Evolutionary conservation across 768 basidiomycete genomes (phyloP), one percentile per base, ranked within the genome.

Genomic region (Boletus pseudopeckii): DNA sequence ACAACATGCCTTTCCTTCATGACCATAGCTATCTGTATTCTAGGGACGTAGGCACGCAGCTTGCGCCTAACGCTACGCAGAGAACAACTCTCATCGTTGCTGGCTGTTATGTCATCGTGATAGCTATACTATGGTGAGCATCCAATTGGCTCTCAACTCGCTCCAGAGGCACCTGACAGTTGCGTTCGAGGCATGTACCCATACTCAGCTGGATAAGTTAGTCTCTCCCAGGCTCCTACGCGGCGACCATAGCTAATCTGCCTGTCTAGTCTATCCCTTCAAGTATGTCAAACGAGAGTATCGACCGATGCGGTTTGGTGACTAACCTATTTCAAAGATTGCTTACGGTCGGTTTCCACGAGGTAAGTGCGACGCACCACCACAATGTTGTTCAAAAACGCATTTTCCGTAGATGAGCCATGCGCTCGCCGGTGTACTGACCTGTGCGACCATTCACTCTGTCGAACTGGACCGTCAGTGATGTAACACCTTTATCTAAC

Each of bases 281-380:
- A 93, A 93, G 91, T 91, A 72, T 72, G 84, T 69, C 50, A n/a
- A 56, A n/a, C 44, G 14, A 30, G 11, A 17, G 17, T 53, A 54
- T 48, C 7, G 24, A 46, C 24, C 13, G 7, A 36, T 37, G 24
- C 24, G 20, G 48, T 47, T 34, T 26, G 32, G 36, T 36, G 33
- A 45, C 63, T 69, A 46, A 69, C 65, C 30, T 9, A 20, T 57
- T 48, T 30, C 26, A 59, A 90, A 67, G 90, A 63, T 68, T 92
- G 49, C 78, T 92, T 47, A 92, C 91, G 1, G 91, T 93, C 44
- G 91, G 91, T 45, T 92, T 93, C 66, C 91, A 93, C 71, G 91
- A 93, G 75, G 90, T 87, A 60, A 55, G 60, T 30, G 11, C 17
- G n/a, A 18, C 15, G 30, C 68, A 60, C 24, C 14, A 48, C 41